Base-by-base conservation (phyloP, 2,329 filamentous ascomycete genomes). In the Triangularia verruculosa region DNA sequence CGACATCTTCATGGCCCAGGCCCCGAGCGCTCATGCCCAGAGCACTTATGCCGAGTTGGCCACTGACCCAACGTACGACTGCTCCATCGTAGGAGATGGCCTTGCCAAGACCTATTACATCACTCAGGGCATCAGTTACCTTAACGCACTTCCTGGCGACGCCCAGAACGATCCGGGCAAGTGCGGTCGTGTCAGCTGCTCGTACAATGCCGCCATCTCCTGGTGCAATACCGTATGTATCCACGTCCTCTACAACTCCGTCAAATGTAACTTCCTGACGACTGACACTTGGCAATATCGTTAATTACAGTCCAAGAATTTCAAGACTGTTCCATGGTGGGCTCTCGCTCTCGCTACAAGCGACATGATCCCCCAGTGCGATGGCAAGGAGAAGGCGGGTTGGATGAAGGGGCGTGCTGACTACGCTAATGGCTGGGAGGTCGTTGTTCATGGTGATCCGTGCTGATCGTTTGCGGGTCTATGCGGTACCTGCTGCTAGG, bases 151-250 rank as follows among this genome's bases (percentile, higher is more conserved):
- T 13, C 4, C 34, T n/a, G 34, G 34, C 13, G 15, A 2, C 13
- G 65, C 69, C 2, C 56, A 20, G 13, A 61, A 59, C 12, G 60
- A 61, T 1, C 61, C 66, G 0, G 71, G 70, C 6, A 57, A 51
- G 7, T 71, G 70, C 34, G 63, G 57, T 9, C 64, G 65, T 1
- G 69, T 70, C 13, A 71, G 67, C 39, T 72, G 71, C 53, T 63
- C 61, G 0, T 67, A 62, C 6, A 55, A 57, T 0, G 54, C 66
- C 1, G 68, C 63, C 4, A 71, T 72, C 43, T 66, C 28, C 20
- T 71, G 70, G 69, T 72, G 71, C 60, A 72, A 72, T 52, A 65
- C 70, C 17, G 39, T 47, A 47, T 47, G 17, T 47, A 66, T 65
- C n/a, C 52, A 12, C 24, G 47, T 43, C 4, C 34, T 15, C n/a